Evolutionary conservation across 192 early-diverging fungal species (phyloP), one percentile per base, ranked within the genome.

Genomic region (Piromyces finnis): DNA sequence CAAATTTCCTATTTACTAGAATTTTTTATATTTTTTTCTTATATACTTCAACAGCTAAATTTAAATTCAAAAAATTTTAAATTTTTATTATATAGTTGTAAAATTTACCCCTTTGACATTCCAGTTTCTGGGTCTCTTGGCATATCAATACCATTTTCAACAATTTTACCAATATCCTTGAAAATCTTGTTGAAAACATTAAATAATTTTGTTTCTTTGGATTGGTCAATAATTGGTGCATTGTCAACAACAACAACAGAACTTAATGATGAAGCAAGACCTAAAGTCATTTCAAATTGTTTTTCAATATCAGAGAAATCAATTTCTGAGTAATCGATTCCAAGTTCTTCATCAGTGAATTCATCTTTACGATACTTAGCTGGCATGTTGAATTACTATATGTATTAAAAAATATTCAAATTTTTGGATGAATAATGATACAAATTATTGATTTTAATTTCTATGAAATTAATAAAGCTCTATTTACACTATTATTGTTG

Each of bases 231-330:
- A 29, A 94, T 83, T 22, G 97, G 97, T 37, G 92, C 89, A 82
- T 95, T 94, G 86, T 99, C 96, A 36, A 99, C 92, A 16, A 99
- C 94, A 32, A 99, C 90, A 35, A 98, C 89, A 81, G 85, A 88
- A 78, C 94, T 91, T n/a, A 91, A 91, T 51, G 90, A 91, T 84
- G 93, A 90, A 81, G 92, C 91, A n/a, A 91, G 90, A 82, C 90
- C 88, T 14, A 51, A 15, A 22, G 41, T 51, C 41, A 51, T 51
- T n/a, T 94, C 92, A 80, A 91, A 81, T 30, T 88, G 84, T 80
- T 91, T 93, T 79, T 94, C 92, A 81, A 99, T 93, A 86, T 99
- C 97, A 78, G 88, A 87, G 84, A 94, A 99, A 86, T 99, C 95
- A 83, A 99, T 88, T 35, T 94, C 92, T 51, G 41, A 22, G 22